These are phyloP conservation scores for Populus alba DNA, from an alignment of 345 rosid genomes.

Conservation along the genomic window DNA sequence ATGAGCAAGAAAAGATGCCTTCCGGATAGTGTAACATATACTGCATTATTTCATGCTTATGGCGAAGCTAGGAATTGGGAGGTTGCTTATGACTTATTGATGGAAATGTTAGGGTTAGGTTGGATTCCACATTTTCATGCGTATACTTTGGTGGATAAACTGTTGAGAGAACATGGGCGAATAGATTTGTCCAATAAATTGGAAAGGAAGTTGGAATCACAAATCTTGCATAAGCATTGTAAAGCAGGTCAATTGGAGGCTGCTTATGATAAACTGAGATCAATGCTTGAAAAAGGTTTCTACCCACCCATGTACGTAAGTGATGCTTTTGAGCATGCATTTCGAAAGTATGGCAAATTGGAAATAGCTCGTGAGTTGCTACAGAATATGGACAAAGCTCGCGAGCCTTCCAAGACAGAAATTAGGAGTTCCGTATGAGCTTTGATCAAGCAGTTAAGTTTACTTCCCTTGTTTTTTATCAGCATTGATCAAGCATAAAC, in stretches of 20 bases:
- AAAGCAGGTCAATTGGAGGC: constrained; percentile 23
- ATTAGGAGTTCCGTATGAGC: background rate
- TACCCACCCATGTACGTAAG: constrained; percentile 25
- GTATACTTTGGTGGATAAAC: constrained; percentile 18
- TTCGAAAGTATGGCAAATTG: constrained; percentile 25
- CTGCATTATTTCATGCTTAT: constrained; percentile 30
- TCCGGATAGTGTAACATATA: constrained; percentile 29
- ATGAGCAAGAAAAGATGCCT: constrained; percentile 33
- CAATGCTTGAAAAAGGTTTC: constrained; percentile 27
- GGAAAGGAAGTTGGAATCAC: constrained; percentile 32
- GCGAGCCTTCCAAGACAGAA: background rate
- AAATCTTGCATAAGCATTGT: constrained; percentile 32
- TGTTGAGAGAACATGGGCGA: constrained; percentile 28
- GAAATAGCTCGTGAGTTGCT: constrained; percentile 26
- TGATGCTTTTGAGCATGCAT: constrained; percentile 25
- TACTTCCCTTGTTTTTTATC: background rate
- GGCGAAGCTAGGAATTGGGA: constrained; percentile 25
- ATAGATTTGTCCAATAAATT: constrained; percentile 27
- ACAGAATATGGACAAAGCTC: constrained; percentile 3
- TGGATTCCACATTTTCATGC: constrained; percentile 31
- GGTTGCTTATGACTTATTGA: constrained; percentile 22
- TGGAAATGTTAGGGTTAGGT: constrained; percentile 30
- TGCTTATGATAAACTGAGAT: constrained; percentile 25
- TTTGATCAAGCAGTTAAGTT: background rate
- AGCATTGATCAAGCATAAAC: background rate